phyloP scores from a whole-genome alignment of 139 green algal genomes.

The Marvania coccoides region DNA sequence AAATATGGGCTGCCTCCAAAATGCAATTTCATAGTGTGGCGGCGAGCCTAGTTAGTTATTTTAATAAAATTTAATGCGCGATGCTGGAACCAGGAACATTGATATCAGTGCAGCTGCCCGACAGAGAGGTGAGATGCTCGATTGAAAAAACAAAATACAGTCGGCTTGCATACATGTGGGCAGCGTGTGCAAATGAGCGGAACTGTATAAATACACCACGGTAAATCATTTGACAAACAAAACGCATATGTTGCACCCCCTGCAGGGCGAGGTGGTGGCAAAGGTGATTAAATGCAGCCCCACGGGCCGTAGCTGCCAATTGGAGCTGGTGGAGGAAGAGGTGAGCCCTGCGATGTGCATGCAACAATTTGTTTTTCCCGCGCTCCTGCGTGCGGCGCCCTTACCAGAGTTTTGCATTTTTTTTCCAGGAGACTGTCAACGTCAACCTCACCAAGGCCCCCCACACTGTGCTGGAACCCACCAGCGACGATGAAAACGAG shows the following conservation, averaged over 20 bases:
- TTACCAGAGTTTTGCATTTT: no score
- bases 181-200: no score
- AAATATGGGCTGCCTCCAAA: no score
- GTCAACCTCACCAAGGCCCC: slow-evolving; percentile 11
- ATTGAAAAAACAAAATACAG: neutral
- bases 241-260: no score
- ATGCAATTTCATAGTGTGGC: no score
- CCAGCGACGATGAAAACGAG: neutral
- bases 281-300: neutral
- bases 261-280: neutral
- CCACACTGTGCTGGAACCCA: neutral
- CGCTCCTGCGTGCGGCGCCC: no score
- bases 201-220: no score
- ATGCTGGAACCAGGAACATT: neutral
- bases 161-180: neutral
- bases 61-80: neutral
- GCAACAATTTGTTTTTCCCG: no score
- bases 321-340: neutral
- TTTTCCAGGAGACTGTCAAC: neutral
- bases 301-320: neutral
- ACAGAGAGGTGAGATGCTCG: neutral
- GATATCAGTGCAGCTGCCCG: neutral
- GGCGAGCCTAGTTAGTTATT: neutral
- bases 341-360: neutral
- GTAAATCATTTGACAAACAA: no score